A percentile compares a stretch with the other conserved stretches of the same genome.
Evolutionary conservation across 345 rosid genomes (phyloP).

Genomic region (Gossypium thurberi): DNA sequence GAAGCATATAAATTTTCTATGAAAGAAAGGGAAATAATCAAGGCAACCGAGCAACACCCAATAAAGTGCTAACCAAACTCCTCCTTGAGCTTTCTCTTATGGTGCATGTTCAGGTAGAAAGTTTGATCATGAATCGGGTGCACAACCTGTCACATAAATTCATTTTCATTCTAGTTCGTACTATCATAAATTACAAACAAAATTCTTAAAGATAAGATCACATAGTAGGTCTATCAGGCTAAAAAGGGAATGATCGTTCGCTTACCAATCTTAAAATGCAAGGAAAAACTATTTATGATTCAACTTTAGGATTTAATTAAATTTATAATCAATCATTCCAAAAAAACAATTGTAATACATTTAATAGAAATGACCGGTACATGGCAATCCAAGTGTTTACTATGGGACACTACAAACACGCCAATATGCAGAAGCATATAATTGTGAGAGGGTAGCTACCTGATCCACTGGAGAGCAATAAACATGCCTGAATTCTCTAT

Average conservation of each 20-base stretch:
- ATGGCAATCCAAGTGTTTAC: not conserved
- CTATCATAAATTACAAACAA: not conserved
- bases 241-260: too few relatives aligned
- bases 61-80: conserved; percentile 49
- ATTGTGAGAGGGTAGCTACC: conserved; percentile 24
- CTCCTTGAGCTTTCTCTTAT: conserved; percentile 60
- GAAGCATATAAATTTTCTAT: not conserved
- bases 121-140: conserved; percentile 72
- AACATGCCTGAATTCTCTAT: conserved; percentile 66
- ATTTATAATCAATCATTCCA: not conserved
- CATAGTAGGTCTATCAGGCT: too few relatives aligned
- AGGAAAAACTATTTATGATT: too few relatives aligned
- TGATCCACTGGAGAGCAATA: conserved; percentile 44
- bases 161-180: not conserved
- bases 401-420: not conserved
- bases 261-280: too few relatives aligned
- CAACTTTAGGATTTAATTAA: too few relatives aligned
- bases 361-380: not conserved
- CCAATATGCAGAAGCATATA: not conserved
- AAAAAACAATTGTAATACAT: not conserved
- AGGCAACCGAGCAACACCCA: not conserved
- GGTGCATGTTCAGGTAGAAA: conserved; percentile 53
- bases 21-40: not conserved
- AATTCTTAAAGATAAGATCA: too few relatives aligned
- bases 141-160: conserved; percentile 34